phyloP scores from a whole-genome alignment of 176 grass and related monocot genomes.

The Aegilops longissima region DNA sequence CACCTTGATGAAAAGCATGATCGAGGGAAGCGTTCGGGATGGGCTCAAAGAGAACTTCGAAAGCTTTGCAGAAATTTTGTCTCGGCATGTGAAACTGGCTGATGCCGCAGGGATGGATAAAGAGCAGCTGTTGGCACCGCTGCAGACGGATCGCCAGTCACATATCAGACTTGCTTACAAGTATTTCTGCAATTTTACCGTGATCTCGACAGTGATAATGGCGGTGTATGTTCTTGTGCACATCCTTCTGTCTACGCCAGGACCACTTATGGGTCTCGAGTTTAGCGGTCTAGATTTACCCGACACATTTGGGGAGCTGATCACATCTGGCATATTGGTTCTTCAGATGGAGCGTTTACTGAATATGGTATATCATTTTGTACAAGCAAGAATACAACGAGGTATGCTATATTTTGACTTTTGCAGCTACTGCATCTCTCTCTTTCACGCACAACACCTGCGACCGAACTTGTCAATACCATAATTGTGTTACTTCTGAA shows the following conservation, averaged over 20 bases:
- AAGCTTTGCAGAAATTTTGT: slow-evolving; percentile 53
- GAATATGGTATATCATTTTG: slow-evolving; percentile 73
- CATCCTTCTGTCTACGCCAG: slow-evolving; percentile 57
- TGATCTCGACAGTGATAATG: slow-evolving; percentile 52
- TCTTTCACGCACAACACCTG: background rate
- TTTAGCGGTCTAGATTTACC: slow-evolving; percentile 82
- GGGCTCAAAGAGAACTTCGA: slow-evolving; percentile 84
- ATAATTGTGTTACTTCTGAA: background rate
- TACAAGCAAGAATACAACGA: slow-evolving; percentile 72
- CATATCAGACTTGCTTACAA: slow-evolving; percentile 54
- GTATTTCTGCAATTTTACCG: slow-evolving; percentile 83
- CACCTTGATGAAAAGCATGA: slow-evolving; percentile 84
- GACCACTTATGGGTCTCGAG: slow-evolving; percentile 57
- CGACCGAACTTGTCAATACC: background rate
- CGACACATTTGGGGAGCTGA: slow-evolving; percentile 73
- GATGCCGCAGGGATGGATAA: slow-evolving; percentile 61
- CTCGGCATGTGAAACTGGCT: slow-evolving; percentile 50
- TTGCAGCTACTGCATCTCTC: background rate
- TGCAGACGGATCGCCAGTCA: slow-evolving; percentile 60
- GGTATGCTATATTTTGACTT: slow-evolving; percentile 36
- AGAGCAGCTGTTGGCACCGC: slow-evolving; percentile 69
- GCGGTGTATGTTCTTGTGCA: slow-evolving; percentile 71
- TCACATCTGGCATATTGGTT: slow-evolving; percentile 63
- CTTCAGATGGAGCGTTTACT: slow-evolving; percentile 64
- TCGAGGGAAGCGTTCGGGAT: slow-evolving; percentile 62